phyloP scores from a whole-genome alignment of 495 filamentous ascomycete species.

The Staphylotrichum tortipilum region DNA sequence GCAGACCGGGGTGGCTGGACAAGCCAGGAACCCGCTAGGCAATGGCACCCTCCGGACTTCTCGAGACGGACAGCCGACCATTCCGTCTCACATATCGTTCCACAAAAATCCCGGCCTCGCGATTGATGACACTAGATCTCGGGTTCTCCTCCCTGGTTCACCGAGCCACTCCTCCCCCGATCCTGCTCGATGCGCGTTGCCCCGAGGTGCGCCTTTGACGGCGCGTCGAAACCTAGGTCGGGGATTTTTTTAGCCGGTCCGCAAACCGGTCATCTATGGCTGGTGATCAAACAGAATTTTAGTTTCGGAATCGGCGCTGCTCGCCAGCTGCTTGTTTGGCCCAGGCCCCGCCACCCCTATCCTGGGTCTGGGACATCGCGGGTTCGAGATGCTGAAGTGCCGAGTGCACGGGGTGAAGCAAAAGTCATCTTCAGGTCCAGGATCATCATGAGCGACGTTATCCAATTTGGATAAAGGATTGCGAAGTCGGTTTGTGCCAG shows the following conservation, averaged over 20 bases:
- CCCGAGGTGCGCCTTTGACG: no score
- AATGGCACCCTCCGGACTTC: neutral
- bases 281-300: conserved; percentile 34
- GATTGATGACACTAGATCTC: conserved; percentile 46
- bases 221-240: conserved; percentile 37
- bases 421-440: conserved; percentile 46
- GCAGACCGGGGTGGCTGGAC: conserved; percentile 15
- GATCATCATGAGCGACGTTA: conserved; percentile 45
- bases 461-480: conserved; percentile 48
- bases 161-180: conserved; percentile 23
- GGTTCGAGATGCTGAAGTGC: conserved; percentile 43
- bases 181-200: no score
- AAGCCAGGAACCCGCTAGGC: conserved; percentile 10
- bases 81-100: conserved; percentile 14
- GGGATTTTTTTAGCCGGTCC: conserved; percentile 37
- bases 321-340: conserved; percentile 36
- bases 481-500: conserved; percentile 51
- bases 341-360: conserved; percentile 26
- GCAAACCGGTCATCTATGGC: conserved; percentile 41
- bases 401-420: conserved; percentile 49
- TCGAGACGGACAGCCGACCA: neutral
- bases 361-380: conserved; percentile 31
- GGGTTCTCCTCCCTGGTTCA: conserved; percentile 29
- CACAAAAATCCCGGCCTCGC: conserved; percentile 26
- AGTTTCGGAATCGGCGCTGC: conserved; percentile 21